Base-by-base conservation (phyloP, 2,329 filamentous ascomycete genomes). In the Alternaria rosae region DNA sequence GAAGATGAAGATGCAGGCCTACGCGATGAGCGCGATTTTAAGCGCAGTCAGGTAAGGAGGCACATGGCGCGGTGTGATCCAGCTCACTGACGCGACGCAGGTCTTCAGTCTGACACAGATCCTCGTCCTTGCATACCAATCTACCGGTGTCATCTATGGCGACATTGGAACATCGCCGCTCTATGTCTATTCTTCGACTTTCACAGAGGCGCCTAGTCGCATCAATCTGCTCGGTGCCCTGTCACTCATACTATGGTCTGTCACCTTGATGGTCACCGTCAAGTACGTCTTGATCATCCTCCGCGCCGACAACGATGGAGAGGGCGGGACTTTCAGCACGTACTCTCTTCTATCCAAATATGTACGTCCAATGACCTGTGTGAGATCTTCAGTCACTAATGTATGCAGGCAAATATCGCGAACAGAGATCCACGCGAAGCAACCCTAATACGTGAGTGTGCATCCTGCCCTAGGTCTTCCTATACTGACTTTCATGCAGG, bases 181-280 rank as follows among this genome's bases (percentile, higher is more conserved):
- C 17, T 92, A 92, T 70, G 89, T 91, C 17, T 91, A 82, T 76
- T 91, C 88, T 17, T 89, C 87, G n/a, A 90, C 88, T 1, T 92
- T 92, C 70, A 81, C 83, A 25, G 65, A 70, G 21, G 78, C 80
- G 3, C 78, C 84, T 15, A 82, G 79, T 7, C 85, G 85, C 67
- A 81, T 86, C 21, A 86, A 90, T 67, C 81, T 92, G 4, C 81
- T 91, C 47, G 87, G 89, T 48, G 88, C 87, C 0, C 79, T 91
- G 2, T 91, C 89, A 4, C 84, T 92, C 44, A 87, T 92, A 63
- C 85, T 92, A 47, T 92, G 89, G 89, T 86, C 88, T 0, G 78
- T 92, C 32, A 89, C 87, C 23, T 79, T 91, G 62, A 90, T 92
- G 79, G 89, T 92, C 35, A 90, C 88, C 0, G 68, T 90, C 60